Evolutionary conservation across 306 rosid species (phyloP), one percentile per base, ranked within the genome.

Genomic region (Canavalia gladiata): DNA sequence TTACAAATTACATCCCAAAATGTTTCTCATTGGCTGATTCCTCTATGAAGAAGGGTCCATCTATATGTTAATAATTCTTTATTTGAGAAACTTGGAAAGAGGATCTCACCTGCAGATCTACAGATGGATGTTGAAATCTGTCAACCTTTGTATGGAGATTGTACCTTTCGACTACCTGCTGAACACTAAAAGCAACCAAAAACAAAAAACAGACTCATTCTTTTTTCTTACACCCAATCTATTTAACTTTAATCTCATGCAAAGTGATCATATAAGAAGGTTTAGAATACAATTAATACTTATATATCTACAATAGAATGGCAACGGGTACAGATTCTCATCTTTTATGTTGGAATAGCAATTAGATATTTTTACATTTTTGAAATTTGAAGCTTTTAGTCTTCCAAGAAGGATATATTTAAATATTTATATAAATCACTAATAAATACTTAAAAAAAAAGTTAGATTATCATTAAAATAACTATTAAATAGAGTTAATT

Each of bases 41-140:
- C 13, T 37, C 49, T 64, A 1, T 4, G 7, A 54, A 57, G 29
- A 35, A 64, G 30, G n/a, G 47, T 13, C 31, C 7, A 7, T 57
- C 29, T 9, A 29, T 35, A 12, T 49, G 47, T 31, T 7, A 5
- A 6, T 50, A 31, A 50, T 50, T 49, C 31, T 45, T 33, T 25
- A 50, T 12, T 67, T 43, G 72, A 67, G 8, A 7, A 34, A 50
- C 34, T 8, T 35, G 52, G 52, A 68, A 71, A 71, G 6, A 7
- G 33, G 13, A 11, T 59, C 43, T 30, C 74, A 74, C 80, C 76
- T 43, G 76, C n/a, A 42, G 28, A 49, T 74, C 75, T 30, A n/a
- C 59, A 11, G 39, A 43, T n/a, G 18, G 52, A 7, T 30, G 60
- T 25, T 65, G 42, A 45, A 8, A 74, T 64, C 4, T 72, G 49